These are phyloP conservation scores for Monosporascus sp. DNA, from an alignment of 2,329 filamentous ascomycete species.

Conservation along the genomic window DNA sequence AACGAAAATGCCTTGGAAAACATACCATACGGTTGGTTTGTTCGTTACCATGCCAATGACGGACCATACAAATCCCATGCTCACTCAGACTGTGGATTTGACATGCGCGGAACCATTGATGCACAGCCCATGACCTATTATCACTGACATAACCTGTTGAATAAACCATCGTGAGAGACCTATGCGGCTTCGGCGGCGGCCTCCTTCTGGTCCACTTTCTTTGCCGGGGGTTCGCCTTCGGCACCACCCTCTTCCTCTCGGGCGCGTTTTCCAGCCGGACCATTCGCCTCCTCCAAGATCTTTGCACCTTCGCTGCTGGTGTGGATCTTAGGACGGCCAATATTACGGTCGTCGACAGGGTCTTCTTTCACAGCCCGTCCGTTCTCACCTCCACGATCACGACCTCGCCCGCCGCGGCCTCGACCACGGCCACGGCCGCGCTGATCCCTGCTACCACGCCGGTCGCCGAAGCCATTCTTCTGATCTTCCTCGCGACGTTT, in stretches of 20 bases:
- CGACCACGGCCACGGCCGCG: conserved; percentile 32
- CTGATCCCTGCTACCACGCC: conserved; percentile 35
- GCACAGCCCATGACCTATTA: background rate
- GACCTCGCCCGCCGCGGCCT: conserved; percentile 31
- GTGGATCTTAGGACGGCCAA: conserved; percentile 39
- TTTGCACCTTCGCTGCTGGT: conserved; percentile 36
- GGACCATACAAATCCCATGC: background rate
- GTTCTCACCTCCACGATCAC: conserved; percentile 33
- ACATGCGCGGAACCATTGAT: background rate
- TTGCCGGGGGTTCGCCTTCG: conserved; percentile 44
- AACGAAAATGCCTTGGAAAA: background rate
- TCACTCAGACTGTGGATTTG: background rate
- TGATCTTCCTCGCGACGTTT: conserved; percentile 57
- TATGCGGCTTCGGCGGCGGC: conserved; percentile 18
- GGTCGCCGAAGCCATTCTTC: conserved; percentile 51
- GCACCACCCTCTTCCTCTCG: conserved; percentile 45
- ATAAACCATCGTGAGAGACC: background rate
- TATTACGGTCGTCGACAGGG: conserved; percentile 24
- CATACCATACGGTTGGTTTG: background rate
- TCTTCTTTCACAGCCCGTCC: conserved; percentile 28
- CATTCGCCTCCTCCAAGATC: conserved; percentile 25
- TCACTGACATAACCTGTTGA: background rate
- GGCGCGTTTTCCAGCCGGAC: conserved; percentile 43
- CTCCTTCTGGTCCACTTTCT: conserved; percentile 57
- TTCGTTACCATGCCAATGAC: background rate